Evolutionary conservation across 2,329 filamentous ascomycete genomes (phyloP), one percentile per base, ranked within the genome.

Genomic region (Camillea tinctor): DNA sequence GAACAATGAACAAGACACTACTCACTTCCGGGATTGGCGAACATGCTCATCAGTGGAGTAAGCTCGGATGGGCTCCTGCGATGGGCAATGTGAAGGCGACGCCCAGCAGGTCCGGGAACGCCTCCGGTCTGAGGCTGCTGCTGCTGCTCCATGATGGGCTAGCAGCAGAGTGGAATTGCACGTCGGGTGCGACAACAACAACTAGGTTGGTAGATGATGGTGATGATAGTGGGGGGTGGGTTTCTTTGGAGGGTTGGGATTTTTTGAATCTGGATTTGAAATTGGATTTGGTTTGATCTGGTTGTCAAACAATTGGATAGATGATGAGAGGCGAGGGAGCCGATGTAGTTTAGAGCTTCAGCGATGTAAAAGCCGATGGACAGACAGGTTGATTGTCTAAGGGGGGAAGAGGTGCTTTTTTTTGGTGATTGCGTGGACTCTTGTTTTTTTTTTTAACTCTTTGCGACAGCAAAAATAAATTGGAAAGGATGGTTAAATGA

Each of bases 41-140:
- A 92, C 92, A 87, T 92, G 92, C 93, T 96, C 91, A 98, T 96
- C 78, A 98, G 82, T 66, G 94, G 95, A 61, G 94, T 98, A 78
- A 98, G 84, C 84, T 98, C 95, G 69, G 95, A 98, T 67, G 94
- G 95, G 80, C 93, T 97, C 79, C 94, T 89, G 75, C 94, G 90
- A 82, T 98, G 94, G 73, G 94, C 94, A 79, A 98, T 97, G 81
- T 98, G 93, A 76, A 98, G 87, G 76, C 93, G 90, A 75, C 94
- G 93, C 74, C 93, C 93, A 75, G 89, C 80, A 72, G 92, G 91
- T 70, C 92, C 93, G 75, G 81, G 81, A 62, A 87, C 84, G 72
- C 84, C 84, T 73, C 82, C 82, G 67, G 80, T 71, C 72, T 68
- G 69, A 58, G 79, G 78, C 72, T 79, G 79, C 73, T 79, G 79